These are phyloP conservation scores for Phragmites australis DNA, from an alignment of 176 grass and related monocot species.

Conservation along the genomic window DNA sequence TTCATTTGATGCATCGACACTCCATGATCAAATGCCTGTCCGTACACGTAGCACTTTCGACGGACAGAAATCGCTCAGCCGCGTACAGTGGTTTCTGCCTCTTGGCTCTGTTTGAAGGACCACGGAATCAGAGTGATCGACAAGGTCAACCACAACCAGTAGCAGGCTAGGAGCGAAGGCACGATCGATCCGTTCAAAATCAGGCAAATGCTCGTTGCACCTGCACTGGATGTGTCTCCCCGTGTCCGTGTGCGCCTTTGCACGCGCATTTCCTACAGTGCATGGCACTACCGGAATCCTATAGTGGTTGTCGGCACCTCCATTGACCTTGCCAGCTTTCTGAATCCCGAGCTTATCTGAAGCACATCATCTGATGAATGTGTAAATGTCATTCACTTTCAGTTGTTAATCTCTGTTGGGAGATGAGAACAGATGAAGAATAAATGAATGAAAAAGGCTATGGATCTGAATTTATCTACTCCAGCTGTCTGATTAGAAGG, in stretches of 20 bases:
- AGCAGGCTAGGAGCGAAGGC: neutral
- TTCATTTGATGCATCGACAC: too few relatives aligned
- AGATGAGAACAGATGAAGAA: neutral
- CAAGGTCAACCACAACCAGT: slow-evolving; percentile 43
- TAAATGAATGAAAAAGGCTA: neutral
- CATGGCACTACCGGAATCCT: neutral
- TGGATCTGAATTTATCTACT: slow-evolving; percentile 15
- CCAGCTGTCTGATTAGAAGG: slow-evolving; percentile 24
- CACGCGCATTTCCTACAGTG: slow-evolving; percentile 19
- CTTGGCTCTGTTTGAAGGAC: slow-evolving; percentile 17
- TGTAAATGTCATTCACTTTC: neutral
- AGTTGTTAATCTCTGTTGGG: neutral
- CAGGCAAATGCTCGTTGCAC: neutral
- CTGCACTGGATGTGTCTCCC: neutral
- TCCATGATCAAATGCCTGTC: too few relatives aligned
- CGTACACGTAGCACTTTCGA: too few relatives aligned
- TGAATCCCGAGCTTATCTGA: neutral
- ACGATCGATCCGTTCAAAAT: neutral
- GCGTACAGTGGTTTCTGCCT: neutral
- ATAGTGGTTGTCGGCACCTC: slow-evolving; percentile 11
- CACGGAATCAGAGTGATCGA: neutral
- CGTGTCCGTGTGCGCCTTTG: neutral
- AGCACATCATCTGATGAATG: neutral
- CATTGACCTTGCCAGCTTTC: slow-evolving; percentile 32
- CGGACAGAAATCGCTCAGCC: too few relatives aligned